A percentile compares a stretch with the other conserved stretches of the same genome.
Conservation (phyloP, 371 early-diverging fungal genomes). For the Nosema muscidifuracis region DNA sequence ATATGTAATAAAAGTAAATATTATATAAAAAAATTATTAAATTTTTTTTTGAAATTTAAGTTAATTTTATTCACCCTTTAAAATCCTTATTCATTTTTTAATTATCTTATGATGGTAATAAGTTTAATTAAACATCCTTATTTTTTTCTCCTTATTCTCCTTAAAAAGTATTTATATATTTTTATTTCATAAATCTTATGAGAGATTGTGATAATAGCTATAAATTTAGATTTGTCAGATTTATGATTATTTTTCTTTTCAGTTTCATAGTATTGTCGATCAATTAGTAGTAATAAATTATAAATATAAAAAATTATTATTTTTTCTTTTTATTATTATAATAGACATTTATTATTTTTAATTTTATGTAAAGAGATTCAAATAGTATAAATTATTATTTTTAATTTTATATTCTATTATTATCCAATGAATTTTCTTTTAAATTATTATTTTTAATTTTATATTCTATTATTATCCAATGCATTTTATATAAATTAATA, state of each 20-base stretch:
- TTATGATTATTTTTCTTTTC: not conserved
- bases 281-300: not conserved
- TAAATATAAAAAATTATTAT: not conserved
- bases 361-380: not conserved
- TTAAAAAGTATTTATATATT: not conserved
- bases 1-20: not conserved
- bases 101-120: too few relatives aligned
- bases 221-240: not conserved
- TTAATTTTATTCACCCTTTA: too few relatives aligned
- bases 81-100: too few relatives aligned
- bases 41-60: not conserved
- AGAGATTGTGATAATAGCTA: not conserved
- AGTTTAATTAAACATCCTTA: too few relatives aligned
- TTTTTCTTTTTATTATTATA: not conserved
- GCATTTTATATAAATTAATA: too few relatives aligned
- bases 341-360: too few relatives aligned
- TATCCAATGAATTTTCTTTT: too few relatives aligned
- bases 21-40: not conserved
- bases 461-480: too few relatives aligned
- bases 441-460: too few relatives aligned
- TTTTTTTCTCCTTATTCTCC: not conserved
- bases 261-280: conserved; percentile 1
- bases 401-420: too few relatives aligned
- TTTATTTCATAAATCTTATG: not conserved
- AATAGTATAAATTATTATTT: too few relatives aligned